Percentiles rank a stretch among this genome's conserved stretches.
Conservation (phyloP, 352 stramenopile genomes). For the Phytophthora citrophthora region DNA sequence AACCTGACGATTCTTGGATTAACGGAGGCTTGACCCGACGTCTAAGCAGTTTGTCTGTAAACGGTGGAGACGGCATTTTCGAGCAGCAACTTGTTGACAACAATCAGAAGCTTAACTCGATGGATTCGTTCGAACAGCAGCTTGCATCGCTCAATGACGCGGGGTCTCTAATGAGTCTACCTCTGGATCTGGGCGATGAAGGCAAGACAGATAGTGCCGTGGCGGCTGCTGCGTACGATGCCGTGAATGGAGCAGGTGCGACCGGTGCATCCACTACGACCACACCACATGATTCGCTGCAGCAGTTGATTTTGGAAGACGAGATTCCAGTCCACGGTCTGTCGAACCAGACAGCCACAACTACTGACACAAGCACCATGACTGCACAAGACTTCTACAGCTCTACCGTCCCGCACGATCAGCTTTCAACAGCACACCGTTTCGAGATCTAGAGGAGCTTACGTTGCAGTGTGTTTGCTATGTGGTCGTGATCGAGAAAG, state of each 20-base stretch:
- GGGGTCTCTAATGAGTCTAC: conserved; percentile 38
- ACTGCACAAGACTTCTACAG: conserved; percentile 70
- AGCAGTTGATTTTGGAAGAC: conserved; percentile 50
- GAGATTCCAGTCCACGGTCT: conserved; percentile 36
- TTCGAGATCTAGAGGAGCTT: conserved; percentile 60
- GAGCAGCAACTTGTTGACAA: conserved; percentile 42
- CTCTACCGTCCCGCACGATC: conserved; percentile 44
- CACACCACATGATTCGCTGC: conserved; percentile 33
- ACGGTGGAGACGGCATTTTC: conserved; percentile 21
- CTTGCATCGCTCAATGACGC: conserved; percentile 45
- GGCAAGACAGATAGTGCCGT: conserved; percentile 25
- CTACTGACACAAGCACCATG: conserved; percentile 40
- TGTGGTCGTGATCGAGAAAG: conserved; percentile 7
- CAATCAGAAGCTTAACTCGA: conserved; percentile 37
- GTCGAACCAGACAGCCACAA: conserved; percentile 9
- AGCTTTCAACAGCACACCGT: conserved; percentile 48
- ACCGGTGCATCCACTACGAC: conserved; percentile 6
- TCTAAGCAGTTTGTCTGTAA: conserved; percentile 58
- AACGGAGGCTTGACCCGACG: conserved; percentile 53
- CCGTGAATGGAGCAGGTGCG: conserved; percentile 21
- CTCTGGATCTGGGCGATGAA: conserved; percentile 34
- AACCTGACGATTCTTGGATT: conserved; percentile 59
- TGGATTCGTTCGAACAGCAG: conserved; percentile 51
- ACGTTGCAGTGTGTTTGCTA: conserved; percentile 18
- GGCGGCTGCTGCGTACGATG: conserved; percentile 25